Evolutionary conservation across 2,329 filamentous ascomycete genomes (phyloP).

Genomic region (Neophaeococcomyces mojaviensis): DNA sequence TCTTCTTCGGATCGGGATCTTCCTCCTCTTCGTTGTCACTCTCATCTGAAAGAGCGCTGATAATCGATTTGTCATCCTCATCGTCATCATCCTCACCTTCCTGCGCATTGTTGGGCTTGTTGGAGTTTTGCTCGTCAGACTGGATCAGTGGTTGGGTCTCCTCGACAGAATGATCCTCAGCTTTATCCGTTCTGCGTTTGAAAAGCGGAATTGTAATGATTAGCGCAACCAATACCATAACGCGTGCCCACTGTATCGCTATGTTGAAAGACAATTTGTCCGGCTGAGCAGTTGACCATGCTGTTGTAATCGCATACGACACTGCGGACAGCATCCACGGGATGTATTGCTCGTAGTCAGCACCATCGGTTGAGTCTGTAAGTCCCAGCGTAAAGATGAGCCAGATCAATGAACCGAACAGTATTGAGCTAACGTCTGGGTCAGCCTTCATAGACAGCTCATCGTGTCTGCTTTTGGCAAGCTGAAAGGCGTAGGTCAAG

Average conservation of each 20-base stretch:
- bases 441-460: conserved; percentile 6
- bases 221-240: neutral
- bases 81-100: conserved; percentile 45
- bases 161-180: neutral
- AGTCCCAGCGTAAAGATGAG: conserved; percentile 52
- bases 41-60: neutral
- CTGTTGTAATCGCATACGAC: conserved; percentile 6
- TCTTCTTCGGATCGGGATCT: conserved; percentile 56
- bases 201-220: too few species aligned
- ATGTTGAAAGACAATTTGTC: neutral
- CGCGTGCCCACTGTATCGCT: conserved; percentile 1
- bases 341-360: conserved; percentile 43
- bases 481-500: neutral
- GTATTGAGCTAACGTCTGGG: conserved; percentile 12
- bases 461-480: conserved; percentile 5
- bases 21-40: conserved; percentile 50
- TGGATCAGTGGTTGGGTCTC: conserved; percentile 31
- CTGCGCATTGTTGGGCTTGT: conserved; percentile 29
- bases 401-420: conserved; percentile 34
- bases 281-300: neutral
- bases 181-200: neutral
- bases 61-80: conserved; percentile 34
- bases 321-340: conserved; percentile 4
- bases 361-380: conserved; percentile 42
- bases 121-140: conserved; percentile 30